A percentile compares a stretch with the other conserved stretches of the same genome.
phyloP scores from a whole-genome alignment of 176 grass and related monocot genomes.

The Oryza meyeriana region DNA sequence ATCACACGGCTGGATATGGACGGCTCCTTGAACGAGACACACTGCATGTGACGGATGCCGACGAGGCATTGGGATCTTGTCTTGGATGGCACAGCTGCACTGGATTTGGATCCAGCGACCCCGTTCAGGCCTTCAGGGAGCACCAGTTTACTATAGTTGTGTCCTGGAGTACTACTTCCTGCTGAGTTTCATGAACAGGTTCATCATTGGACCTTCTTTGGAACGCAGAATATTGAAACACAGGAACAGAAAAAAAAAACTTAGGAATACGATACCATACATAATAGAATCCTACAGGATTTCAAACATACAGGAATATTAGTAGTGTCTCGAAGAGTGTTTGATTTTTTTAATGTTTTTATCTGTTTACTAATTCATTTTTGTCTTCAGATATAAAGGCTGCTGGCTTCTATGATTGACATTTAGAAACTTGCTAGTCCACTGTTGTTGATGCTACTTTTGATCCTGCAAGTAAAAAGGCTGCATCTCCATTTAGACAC shows the following conservation, averaged over 20 bases:
- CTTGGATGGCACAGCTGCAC: not conserved
- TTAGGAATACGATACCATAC: too few species aligned
- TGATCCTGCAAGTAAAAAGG: not conserved
- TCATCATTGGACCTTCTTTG: too few species aligned
- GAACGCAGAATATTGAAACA: too few species aligned
- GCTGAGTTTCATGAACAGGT: not conserved
- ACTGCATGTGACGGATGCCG: constrained; percentile 1
- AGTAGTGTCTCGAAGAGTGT: too few species aligned
- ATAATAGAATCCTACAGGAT: too few species aligned
- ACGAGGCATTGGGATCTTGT: constrained; percentile 6
- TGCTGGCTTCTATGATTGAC: not conserved
- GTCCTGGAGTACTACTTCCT: too few species aligned
- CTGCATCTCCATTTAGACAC: not conserved
- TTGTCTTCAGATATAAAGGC: not conserved
- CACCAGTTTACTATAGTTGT: not conserved
- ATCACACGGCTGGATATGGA: not conserved
- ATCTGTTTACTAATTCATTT: too few species aligned
- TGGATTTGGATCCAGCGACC: not conserved
- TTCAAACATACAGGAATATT: too few species aligned
- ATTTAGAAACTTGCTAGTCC: not conserved
- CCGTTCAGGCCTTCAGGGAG: not conserved
- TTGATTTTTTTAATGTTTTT: not conserved
- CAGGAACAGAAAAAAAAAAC: too few species aligned
- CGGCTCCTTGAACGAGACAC: not conserved
- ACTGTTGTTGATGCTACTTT: not conserved